Evolutionary conservation across 768 basidiomycete species (phyloP).

Genomic region (Mycena vulgaris): DNA sequence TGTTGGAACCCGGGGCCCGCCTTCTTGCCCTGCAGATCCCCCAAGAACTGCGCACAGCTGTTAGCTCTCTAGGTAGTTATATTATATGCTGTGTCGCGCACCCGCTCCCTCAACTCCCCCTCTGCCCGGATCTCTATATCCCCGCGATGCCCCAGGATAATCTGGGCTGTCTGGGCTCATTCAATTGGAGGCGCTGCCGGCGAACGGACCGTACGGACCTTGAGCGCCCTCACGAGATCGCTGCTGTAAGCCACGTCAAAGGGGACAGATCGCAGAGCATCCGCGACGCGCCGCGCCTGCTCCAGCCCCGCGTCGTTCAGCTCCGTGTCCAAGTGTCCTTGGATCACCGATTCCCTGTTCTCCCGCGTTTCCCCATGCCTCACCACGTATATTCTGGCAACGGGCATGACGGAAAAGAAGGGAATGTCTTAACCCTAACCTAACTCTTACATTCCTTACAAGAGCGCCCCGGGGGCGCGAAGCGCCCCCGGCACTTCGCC

Average conservation of each 20-base stretch:
- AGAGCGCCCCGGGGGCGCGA: too few species aligned
- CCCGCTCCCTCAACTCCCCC: conserved; percentile 75
- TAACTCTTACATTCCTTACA: too few species aligned
- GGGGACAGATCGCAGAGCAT: conserved; percentile 65
- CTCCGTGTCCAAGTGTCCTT: conserved; percentile 81
- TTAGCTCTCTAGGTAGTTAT: too few species aligned
- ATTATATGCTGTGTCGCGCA: too few species aligned
- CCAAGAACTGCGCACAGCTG: conserved; percentile 64
- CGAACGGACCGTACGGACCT: conserved; percentile 59
- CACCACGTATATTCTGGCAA: conserved; percentile 72
- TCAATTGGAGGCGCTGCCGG: neutral
- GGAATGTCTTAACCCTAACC: neutral
- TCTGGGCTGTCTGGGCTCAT: conserved; percentile 73
- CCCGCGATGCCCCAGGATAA: conserved; percentile 71
- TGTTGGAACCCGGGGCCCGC: conserved; percentile 32
- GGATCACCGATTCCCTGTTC: conserved; percentile 74
- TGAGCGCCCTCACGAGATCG: conserved; percentile 77
- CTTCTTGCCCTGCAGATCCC: conserved; percentile 69
- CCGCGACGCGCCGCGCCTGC: conserved; percentile 72
- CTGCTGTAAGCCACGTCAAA: conserved; percentile 79
- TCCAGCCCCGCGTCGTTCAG: conserved; percentile 74
- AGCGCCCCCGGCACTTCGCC: too few species aligned
- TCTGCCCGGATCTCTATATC: conserved; percentile 59
- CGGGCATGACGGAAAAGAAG: neutral
- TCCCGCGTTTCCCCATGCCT: conserved; percentile 87